Conservation (phyloP, 257 asterid genomes). For the Forsythia viridissima region DNA sequence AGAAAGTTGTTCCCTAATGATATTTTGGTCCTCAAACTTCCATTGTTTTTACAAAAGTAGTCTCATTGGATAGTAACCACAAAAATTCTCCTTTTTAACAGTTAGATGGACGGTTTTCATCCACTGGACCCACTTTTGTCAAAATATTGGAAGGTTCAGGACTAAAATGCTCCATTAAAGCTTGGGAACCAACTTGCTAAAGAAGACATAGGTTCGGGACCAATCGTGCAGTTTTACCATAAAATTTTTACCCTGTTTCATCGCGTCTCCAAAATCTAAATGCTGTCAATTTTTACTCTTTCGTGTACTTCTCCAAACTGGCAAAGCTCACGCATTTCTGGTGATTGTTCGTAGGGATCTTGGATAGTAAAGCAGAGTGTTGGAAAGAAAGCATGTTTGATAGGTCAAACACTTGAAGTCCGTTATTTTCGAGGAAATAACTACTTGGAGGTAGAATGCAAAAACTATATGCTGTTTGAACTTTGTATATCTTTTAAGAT, state of each 20-base stretch:
- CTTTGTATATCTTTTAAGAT: background rate
- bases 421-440: slow-evolving; percentile 40
- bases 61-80: background rate
- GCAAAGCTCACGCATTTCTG: background rate
- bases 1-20: background rate
- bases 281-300: background rate
- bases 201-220: background rate
- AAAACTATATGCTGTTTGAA: background rate
- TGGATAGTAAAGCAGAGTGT: slow-evolving; percentile 60
- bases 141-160: background rate
- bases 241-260: background rate
- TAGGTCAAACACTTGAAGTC: slow-evolving; percentile 44
- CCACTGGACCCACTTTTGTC: background rate
- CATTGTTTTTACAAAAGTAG: background rate
- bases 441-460: slow-evolving; percentile 46
- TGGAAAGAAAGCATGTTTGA: slow-evolving; percentile 49
- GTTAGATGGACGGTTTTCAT: background rate
- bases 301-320: background rate
- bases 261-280: background rate
- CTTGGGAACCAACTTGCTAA: background rate
- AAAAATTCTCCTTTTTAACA: background rate
- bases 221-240: background rate
- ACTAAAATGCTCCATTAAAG: background rate
- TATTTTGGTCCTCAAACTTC: background rate
- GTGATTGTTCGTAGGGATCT: slow-evolving; percentile 37